Base-by-base conservation (phyloP, 768 basidiomycete species). In the Psilocybe sp. region DNA sequence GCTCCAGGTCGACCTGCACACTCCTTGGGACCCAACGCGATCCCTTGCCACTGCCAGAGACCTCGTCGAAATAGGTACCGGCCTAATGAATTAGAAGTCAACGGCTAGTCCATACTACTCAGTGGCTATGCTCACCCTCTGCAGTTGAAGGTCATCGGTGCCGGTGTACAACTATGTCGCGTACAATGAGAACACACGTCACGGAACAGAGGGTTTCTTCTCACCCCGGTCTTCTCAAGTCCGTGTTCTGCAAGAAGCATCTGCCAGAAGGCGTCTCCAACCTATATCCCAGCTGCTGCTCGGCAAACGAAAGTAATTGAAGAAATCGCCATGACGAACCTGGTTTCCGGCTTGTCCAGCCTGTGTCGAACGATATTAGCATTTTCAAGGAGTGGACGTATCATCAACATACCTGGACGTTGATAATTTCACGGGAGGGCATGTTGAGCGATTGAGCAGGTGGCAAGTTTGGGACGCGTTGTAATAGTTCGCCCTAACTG, bases 191-290 rank as follows among this genome's bases (percentile, higher is more conserved):
- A 49, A 23, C 18, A 35, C 9, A 16, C 23, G 16, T 15, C 44
- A 36, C 46, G 32, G 42, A 42, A 28, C 19, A 44, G n/a, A 20
- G 40, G 42, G 41, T 44, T 15, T 47, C 16, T 28, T 68, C 77
- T 46, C 59, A 92, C 89, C 63, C 90, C 88, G 11, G 75, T 69
- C 16, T 80, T 69, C 60, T 87, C 84, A 44, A 94, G 74, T 0
- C 92, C 92, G 65, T 94, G 92, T 69, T 94, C 91, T 13, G 82
- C 80, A 18, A 97, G 76, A 49, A 96, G 80, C 79, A 87, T 84
- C 52, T 85, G 76, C 94, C 94, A 97, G 67, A 96, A 98, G 40
- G 79, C 78, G 60, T 90, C 88, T 46, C 92, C 92, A 39, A 90
- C 80, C 75, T 76, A 63, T 42, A 45, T 44, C 13, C 18, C 44